Conservation (phyloP, 257 asterid genomes). For the Gynochthodes officinalis region DNA sequence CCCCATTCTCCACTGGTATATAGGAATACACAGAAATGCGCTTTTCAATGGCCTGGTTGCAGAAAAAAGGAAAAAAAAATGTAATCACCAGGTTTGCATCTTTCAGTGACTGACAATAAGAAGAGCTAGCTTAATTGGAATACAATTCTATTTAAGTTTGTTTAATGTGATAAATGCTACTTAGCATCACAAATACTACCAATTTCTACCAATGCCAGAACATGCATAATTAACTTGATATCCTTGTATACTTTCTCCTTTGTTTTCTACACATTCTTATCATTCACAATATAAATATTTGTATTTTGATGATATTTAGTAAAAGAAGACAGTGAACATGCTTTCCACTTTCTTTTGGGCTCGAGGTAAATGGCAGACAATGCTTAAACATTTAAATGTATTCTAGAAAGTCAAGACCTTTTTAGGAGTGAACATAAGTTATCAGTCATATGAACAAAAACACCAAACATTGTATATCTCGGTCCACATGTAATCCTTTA, state of each 20-base stretch:
- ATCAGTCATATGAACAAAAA: neutral
- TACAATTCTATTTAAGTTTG: neutral
- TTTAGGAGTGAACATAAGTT: neutral
- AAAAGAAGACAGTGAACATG: neutral
- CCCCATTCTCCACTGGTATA: constrained; percentile 82
- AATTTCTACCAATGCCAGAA: neutral
- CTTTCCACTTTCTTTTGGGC: neutral
- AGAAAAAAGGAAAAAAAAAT: constrained; percentile 13
- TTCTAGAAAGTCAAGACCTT: neutral
- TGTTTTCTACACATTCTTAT: neutral
- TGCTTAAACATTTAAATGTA: neutral
- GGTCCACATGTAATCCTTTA: neutral
- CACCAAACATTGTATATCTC: neutral
- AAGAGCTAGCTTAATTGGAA: neutral
- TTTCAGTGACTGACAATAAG: neutral
- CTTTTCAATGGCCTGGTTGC: constrained; percentile 73
- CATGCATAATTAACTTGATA: neutral
- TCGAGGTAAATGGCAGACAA: neutral
- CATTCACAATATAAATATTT: neutral
- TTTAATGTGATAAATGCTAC: neutral
- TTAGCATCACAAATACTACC: neutral
- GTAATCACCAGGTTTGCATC: neutral
- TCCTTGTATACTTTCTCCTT: neutral
- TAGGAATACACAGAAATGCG: constrained; percentile 81
- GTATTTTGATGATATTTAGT: neutral